A percentile compares a stretch with the other conserved stretches of the same genome.
phyloP scores from a whole-genome alignment of 257 asterid species.

The Nicotiana otophora region DNA sequence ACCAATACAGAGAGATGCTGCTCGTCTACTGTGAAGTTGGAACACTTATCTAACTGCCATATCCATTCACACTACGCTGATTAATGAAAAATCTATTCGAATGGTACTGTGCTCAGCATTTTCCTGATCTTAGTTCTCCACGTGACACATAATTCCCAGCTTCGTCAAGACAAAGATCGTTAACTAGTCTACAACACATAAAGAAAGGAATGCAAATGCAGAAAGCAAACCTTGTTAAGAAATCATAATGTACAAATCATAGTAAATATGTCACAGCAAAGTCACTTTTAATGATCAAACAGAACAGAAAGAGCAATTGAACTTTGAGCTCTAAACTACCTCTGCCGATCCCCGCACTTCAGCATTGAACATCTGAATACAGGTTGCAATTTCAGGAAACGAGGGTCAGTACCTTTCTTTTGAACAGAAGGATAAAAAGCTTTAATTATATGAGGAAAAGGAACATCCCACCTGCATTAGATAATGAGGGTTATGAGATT shows the following conservation, averaged over 20 bases:
- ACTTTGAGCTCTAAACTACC: constrained; percentile 35
- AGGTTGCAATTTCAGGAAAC: constrained; percentile 77
- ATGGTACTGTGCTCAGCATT: background rate
- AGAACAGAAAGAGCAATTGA: background rate
- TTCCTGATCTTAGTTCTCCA: constrained; percentile 8
- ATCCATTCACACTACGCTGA: background rate
- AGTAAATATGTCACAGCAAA: background rate
- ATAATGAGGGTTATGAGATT: constrained; percentile 11
- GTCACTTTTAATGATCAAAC: background rate
- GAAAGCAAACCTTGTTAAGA: background rate
- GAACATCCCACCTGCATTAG: constrained; percentile 92
- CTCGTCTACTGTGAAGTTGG: background rate
- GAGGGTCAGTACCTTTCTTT: constrained; percentile 73
- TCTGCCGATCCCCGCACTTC: constrained; percentile 64
- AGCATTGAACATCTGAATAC: constrained; percentile 80
- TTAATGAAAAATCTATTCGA: background rate
- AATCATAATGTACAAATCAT: background rate
- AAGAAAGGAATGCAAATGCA: background rate
- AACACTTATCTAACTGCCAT: background rate
- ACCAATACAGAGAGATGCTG: background rate
- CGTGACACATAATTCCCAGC: background rate
- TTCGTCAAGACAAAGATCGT: background rate
- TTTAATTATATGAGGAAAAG: constrained; percentile 65
- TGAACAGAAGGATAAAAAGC: constrained; percentile 45
- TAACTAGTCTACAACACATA: background rate